phyloP scores from a whole-genome alignment of 768 basidiomycete species.

The Tephrocybe sp. region DNA sequence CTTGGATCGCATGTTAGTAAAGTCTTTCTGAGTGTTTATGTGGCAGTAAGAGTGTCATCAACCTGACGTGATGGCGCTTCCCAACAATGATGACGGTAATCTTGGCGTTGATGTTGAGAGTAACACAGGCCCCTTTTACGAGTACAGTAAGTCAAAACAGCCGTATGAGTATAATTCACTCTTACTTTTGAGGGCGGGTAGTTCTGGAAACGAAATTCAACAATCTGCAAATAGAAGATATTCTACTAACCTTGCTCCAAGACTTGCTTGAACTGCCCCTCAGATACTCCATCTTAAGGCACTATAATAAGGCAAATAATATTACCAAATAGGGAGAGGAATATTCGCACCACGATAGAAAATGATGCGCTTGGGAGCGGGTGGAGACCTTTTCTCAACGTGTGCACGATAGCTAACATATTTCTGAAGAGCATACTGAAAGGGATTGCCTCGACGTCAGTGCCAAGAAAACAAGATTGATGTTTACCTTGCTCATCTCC shows the following conservation, averaged over 20 bases:
- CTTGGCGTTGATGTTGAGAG: constrained; percentile 49
- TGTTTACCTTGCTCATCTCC: constrained; percentile 58
- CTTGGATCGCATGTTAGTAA: constrained; percentile 18
- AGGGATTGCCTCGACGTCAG: background rate
- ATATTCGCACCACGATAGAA: constrained; percentile 75
- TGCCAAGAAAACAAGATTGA: background rate
- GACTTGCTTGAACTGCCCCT: constrained; percentile 52
- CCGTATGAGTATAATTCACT: background rate
- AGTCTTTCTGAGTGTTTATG: background rate
- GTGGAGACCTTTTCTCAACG: constrained; percentile 49
- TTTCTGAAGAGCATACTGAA: constrained; percentile 52
- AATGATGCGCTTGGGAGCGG: constrained; percentile 66
- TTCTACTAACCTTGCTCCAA: constrained; percentile 47
- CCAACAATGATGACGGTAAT: constrained; percentile 74
- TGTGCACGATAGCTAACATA: constrained; percentile 57
- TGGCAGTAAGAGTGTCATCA: background rate
- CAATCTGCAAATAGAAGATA: background rate
- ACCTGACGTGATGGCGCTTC: constrained; percentile 59
- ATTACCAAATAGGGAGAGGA: background rate
- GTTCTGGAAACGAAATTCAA: constrained; percentile 33
- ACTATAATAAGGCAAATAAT: constrained; percentile 17
- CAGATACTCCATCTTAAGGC: constrained; percentile 54
- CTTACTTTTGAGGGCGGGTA: constrained; percentile 50
- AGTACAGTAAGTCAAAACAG: constrained; percentile 2
- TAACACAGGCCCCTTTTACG: constrained; percentile 57